Evolutionary conservation across 2,329 filamentous ascomycete species (phyloP).

Genomic region (Trichoderma gracile): DNA sequence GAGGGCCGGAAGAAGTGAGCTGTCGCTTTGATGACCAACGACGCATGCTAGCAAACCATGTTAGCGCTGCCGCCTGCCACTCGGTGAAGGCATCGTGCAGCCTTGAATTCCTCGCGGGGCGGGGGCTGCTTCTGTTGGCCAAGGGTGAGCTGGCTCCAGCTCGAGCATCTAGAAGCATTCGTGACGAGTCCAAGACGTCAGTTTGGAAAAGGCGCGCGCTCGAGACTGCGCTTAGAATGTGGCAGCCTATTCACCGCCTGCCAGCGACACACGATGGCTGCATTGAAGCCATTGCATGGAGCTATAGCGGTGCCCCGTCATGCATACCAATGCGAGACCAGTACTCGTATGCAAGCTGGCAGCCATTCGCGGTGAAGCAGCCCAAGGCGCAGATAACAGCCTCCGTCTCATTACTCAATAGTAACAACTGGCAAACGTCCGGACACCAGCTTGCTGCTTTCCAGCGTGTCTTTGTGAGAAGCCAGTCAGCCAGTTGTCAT

Average conservation of each 20-base stretch:
- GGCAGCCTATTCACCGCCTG: slow-evolving; percentile 22
- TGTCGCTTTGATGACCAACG: background rate
- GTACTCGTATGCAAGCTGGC: background rate
- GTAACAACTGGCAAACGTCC: too few species aligned
- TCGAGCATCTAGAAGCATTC: slow-evolving; percentile 23
- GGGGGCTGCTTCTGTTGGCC: slow-evolving; percentile 13
- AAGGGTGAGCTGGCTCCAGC: slow-evolving; percentile 22
- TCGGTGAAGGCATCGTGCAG: background rate
- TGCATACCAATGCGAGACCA: slow-evolving; percentile 24
- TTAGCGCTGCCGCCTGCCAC: background rate
- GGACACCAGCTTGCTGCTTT: background rate
- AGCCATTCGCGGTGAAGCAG: slow-evolving; percentile 17
- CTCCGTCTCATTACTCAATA: background rate
- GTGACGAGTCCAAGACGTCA: slow-evolving; percentile 23
- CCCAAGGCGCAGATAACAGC: slow-evolving; percentile 3
- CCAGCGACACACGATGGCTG: slow-evolving; percentile 10
- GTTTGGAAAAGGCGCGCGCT: slow-evolving; percentile 10
- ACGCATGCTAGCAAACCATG: background rate
- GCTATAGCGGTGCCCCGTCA: slow-evolving; percentile 11
- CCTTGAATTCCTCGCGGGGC: background rate
- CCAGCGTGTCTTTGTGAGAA: too few species aligned
- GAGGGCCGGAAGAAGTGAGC: background rate
- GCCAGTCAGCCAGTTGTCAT: background rate
- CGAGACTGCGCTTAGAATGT: slow-evolving; percentile 2
- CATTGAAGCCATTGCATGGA: slow-evolving; percentile 18